Evolutionary conservation across 352 stramenopile genomes (phyloP).

Genomic region (Pythium chondricola): DNA sequence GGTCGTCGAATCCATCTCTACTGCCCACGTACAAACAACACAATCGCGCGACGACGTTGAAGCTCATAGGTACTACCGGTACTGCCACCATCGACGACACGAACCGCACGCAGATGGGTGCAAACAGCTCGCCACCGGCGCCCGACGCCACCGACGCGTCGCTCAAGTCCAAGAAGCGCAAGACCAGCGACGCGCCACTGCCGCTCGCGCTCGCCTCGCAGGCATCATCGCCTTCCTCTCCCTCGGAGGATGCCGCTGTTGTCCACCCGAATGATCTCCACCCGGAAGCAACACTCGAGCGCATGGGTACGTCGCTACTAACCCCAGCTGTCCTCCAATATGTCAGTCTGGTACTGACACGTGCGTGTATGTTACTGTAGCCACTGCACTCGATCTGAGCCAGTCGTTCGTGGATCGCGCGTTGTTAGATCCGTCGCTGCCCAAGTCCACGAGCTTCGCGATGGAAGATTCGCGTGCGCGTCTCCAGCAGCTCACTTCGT

Average conservation of each 20-base stretch:
- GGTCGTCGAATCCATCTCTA: too few species aligned
- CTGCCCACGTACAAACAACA: slow-evolving; percentile 1
- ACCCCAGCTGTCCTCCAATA: not conserved
- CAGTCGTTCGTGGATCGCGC: slow-evolving; percentile 51
- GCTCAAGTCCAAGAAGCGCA: slow-evolving; percentile 51
- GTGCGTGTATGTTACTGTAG: slow-evolving; percentile 12
- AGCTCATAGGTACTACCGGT: slow-evolving; percentile 12
- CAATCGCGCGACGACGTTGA: slow-evolving; percentile 16
- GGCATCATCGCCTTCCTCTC: not conserved
- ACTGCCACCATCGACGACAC: slow-evolving; percentile 11
- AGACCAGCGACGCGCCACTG: slow-evolving; percentile 27
- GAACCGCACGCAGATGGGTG: slow-evolving; percentile 14
- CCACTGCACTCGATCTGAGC: slow-evolving; percentile 44
- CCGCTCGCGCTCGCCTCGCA: slow-evolving; percentile 6
- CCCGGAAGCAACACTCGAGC: slow-evolving; percentile 15
- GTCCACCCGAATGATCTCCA: slow-evolving; percentile 14
- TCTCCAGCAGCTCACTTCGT: slow-evolving; percentile 24
- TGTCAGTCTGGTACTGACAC: not conserved
- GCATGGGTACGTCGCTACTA: slow-evolving; percentile 42
- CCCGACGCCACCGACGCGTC: slow-evolving; percentile 12
- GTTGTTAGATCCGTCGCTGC: slow-evolving; percentile 40
- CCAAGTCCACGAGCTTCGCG: slow-evolving; percentile 41
- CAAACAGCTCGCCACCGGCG: slow-evolving; percentile 18
- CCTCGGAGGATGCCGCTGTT: not conserved
- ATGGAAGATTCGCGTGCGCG: slow-evolving; percentile 38